A percentile compares a stretch with the other conserved stretches of the same genome.
Conservation (phyloP, 2,329 filamentous ascomycete genomes). For the Dothidotthia symphoricarpi region DNA sequence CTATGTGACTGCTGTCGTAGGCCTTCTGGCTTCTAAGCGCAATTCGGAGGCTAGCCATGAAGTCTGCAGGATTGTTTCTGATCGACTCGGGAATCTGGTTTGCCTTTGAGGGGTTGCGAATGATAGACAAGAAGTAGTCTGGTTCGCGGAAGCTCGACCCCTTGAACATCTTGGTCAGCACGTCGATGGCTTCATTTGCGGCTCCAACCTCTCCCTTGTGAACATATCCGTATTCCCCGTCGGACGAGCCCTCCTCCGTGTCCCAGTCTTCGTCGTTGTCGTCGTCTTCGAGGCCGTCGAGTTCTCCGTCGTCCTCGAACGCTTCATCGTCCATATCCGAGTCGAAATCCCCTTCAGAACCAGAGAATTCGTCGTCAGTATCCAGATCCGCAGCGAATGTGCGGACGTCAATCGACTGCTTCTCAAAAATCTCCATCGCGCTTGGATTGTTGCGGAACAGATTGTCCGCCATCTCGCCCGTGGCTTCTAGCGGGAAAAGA, state of each 20-base stretch:
- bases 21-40: constrained; percentile 15
- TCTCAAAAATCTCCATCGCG: constrained; percentile 26
- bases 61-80: constrained; percentile 9
- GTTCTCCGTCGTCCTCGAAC: constrained; percentile 6
- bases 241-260: constrained; percentile 2
- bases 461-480: constrained; percentile 17
- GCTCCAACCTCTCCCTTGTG: constrained; percentile 9
- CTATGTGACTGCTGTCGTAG: constrained; percentile 6
- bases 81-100: constrained; percentile 9
- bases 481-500: constrained; percentile 42
- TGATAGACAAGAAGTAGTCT: constrained; percentile 15
- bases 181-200: constrained; percentile 8
- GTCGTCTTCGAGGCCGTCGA: constrained; percentile 10
- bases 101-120: constrained; percentile 10
- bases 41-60: constrained; percentile 16
- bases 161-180: constrained; percentile 11
- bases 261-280: constrained; percentile 9
- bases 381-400: constrained; percentile 19
- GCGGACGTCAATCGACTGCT: constrained; percentile 11
- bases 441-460: constrained; percentile 17
- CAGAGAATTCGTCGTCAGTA: constrained; percentile 17
- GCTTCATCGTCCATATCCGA: constrained; percentile 6
- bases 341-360: constrained; percentile 10
- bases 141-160: background rate
- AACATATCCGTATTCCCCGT: background rate